Percentiles rank a stretch among this genome's conserved stretches.
These are phyloP conservation scores for Cryphonectria japonica DNA, from an alignment of 2,329 filamentous ascomycete genomes.

Conservation along the genomic window DNA sequence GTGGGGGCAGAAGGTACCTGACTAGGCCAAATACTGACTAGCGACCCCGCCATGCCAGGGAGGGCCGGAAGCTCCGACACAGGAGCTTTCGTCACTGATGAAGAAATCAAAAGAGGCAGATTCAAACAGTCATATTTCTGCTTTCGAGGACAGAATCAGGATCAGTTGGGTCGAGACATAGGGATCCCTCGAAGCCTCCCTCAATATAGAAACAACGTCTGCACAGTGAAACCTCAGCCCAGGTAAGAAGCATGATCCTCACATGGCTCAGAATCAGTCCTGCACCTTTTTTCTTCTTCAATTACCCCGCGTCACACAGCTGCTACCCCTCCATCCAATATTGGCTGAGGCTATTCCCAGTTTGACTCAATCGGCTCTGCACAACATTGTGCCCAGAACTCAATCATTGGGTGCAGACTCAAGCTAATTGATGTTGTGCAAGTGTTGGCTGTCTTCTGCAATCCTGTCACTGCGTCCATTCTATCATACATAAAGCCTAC, in stretches of 20 bases:
- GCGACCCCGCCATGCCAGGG: background rate
- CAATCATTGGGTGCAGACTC: conserved; percentile 10
- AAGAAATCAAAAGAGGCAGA: background rate
- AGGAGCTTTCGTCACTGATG: background rate
- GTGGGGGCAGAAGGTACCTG: background rate
- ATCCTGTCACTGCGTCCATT: background rate
- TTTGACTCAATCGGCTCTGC: conserved; percentile 24
- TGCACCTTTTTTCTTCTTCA: background rate
- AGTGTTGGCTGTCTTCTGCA: background rate
- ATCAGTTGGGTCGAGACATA: background rate
- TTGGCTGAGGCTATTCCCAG: conserved; percentile 20
- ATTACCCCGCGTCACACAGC: conserved; percentile 4
- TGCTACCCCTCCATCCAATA: conserved; percentile 21
- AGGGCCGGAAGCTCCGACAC: background rate
- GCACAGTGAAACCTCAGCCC: background rate
- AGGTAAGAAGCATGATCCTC: background rate
- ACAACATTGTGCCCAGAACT: conserved; percentile 5
- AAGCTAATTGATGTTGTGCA: background rate
- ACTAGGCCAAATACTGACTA: background rate
- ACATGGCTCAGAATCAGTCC: background rate
- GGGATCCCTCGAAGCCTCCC: background rate
- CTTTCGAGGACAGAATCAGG: background rate
- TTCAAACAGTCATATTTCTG: background rate
- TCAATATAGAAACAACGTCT: too few relatives aligned
- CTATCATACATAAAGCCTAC: background rate